Percentiles rank a stretch among this genome's conserved stretches.
Evolutionary conservation across 2,329 filamentous ascomycete genomes (phyloP).

Genomic region (Colletotrichum liriopes): DNA sequence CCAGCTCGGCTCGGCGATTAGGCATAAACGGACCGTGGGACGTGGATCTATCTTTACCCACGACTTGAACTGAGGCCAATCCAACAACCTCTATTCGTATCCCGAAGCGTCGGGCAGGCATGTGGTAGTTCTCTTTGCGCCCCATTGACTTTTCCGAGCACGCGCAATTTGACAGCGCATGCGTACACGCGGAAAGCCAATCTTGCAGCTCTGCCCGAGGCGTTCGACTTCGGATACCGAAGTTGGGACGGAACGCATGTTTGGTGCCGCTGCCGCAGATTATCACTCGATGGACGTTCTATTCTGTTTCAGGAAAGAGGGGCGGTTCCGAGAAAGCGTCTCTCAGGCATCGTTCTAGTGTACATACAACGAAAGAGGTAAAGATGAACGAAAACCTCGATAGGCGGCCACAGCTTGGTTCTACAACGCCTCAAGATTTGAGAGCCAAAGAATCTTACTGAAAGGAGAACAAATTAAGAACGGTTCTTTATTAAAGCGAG

Average conservation of each 20-base stretch:
- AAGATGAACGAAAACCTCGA: neutral
- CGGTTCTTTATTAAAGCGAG: slow-evolving; percentile 2
- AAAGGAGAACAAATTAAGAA: neutral
- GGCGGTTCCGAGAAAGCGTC: slow-evolving; percentile 3
- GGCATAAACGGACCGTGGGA: neutral
- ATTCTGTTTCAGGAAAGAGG: slow-evolving; percentile 28
- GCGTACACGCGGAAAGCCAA: neutral
- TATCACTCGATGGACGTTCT: neutral
- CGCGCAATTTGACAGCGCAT: neutral
- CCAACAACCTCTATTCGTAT: neutral
- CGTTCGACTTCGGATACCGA: neutral
- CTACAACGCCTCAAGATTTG: neutral
- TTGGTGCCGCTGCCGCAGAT: too few relatives aligned
- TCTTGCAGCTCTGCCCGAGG: neutral
- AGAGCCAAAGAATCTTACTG: neutral
- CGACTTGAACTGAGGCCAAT: neutral
- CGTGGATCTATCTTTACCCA: neutral
- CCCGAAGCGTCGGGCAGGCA: neutral
- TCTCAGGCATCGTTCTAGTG: neutral
- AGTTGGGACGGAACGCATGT: neutral
- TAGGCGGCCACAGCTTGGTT: neutral
- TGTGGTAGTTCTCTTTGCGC: neutral
- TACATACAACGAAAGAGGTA: neutral
- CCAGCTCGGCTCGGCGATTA: slow-evolving; percentile 26
- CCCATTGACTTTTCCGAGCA: neutral